Evolutionary conservation across 768 basidiomycete species (phyloP), one percentile per base, ranked within the genome.

Genomic region (Rhizopogon roseolus): DNA sequence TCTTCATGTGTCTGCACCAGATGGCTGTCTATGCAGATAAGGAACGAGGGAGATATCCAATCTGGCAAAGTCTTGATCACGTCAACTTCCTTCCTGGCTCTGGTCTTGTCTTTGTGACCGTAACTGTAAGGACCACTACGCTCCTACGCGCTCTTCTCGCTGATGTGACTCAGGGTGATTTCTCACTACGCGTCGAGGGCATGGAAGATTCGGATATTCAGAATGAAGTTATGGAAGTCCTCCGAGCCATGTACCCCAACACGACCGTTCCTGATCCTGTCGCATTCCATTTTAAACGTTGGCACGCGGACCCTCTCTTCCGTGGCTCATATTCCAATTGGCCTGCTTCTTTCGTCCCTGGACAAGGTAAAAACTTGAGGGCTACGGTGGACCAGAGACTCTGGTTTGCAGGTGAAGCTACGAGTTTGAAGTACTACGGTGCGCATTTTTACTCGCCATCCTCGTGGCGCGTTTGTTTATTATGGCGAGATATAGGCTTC

Each of bases 31-130:
- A 82, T 57, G 83, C 84, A 4, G 81, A 81, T 53, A 64, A 67
- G 16, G 73, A 81, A 53, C 76, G 84, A 19, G 85, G 85, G 6
- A 72, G 76, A 32, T 87, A 85, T 65, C 81, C 83, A 0, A 77
- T 86, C 6, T 86, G 85, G 85, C 85, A 86, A 60, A 81, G 75
- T 59, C 63, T 86, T 43, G 85, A 87, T 61, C 74, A 81, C 52
- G 56, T 67, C 1, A 71, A 74, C 43, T 87, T 85, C 64, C 73
- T 85, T 51, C 82, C 81, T 14, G 83, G 79, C 5, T 85, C 81
- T 3, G 77, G 81, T 10, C 74, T 87, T 1, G 44, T 67, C 25
- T 60, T 62, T 39, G 65, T 62, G 25, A 68, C 65, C 0, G 65
- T 68, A 0, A 68, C 66, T 0, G 65, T 68, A 41, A 41, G 65